Conservation (phyloP, 805 yeast genomes). For the Lachancea quebecensis region DNA sequence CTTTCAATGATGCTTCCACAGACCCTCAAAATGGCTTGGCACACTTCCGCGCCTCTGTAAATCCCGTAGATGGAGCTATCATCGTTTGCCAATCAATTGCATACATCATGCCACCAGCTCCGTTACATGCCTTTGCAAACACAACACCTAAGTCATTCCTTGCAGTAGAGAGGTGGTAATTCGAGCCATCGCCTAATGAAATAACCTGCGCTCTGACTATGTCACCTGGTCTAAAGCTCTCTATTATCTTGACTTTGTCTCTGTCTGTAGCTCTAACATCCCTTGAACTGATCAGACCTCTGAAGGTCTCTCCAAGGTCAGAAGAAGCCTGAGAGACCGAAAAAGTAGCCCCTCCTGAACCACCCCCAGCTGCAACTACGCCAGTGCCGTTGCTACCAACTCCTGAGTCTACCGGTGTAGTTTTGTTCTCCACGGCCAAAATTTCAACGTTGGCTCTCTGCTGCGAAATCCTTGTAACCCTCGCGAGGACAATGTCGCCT, state of each 20-base stretch:
- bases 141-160: conserved; percentile 89
- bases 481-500: conserved; percentile 73
- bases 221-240: conserved; percentile 87
- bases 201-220: conserved; percentile 73
- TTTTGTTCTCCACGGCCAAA: conserved; percentile 55
- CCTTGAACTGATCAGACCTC: conserved; percentile 77
- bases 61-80: conserved; percentile 72
- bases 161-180: conserved; percentile 85
- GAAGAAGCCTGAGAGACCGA: conserved; percentile 43
- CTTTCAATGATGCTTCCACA: background rate
- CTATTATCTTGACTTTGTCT: conserved; percentile 73
- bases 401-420: conserved; percentile 54
- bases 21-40: conserved; percentile 67
- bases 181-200: conserved; percentile 89
- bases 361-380: conserved; percentile 42
- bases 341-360: conserved; percentile 44
- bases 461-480: conserved; percentile 57
- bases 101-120: conserved; percentile 70
- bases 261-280: conserved; percentile 89
- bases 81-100: conserved; percentile 96
- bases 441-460: conserved; percentile 79
- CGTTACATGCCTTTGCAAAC: conserved; percentile 63
- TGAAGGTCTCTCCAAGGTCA: conserved; percentile 83
- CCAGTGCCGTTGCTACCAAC: conserved; percentile 51
- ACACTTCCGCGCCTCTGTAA: conserved; percentile 73